These are phyloP conservation scores for Diplodia intermedia DNA, from an alignment of 2,329 filamentous ascomycete genomes.

Conservation along the genomic window DNA sequence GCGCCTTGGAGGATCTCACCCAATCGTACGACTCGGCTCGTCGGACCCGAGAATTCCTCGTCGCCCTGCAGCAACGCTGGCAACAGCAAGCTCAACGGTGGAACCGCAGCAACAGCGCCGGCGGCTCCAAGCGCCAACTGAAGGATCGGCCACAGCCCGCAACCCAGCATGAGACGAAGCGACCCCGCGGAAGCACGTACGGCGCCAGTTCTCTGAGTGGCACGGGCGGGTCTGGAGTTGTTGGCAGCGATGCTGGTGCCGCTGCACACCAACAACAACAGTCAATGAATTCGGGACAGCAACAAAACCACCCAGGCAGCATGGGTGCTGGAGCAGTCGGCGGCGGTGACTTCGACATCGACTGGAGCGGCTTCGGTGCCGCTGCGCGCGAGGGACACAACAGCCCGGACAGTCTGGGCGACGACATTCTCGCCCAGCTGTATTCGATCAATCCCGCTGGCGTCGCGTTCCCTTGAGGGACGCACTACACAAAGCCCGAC, in stretches of 20 bases:
- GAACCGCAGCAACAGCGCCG: neutral
- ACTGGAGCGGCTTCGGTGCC: conserved; percentile 26
- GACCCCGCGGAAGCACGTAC: conserved; percentile 28
- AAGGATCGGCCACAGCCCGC: conserved; percentile 17
- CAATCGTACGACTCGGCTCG: conserved; percentile 31
- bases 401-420: conserved; percentile 29
- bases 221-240: neutral
- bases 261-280: neutral
- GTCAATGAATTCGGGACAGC: neutral
- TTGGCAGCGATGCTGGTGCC: neutral
- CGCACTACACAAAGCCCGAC: neutral
- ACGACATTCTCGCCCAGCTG: conserved; percentile 31
- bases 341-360: conserved; percentile 21
- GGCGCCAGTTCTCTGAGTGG: conserved; percentile 4
- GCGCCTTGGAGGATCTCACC: conserved; percentile 30
- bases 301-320: neutral
- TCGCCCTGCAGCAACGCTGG: conserved; percentile 31
- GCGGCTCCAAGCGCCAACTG: conserved; percentile 24
- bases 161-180: conserved; percentile 24
- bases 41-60: conserved; percentile 30
- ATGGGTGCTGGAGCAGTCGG: neutral
- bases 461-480: conserved; percentile 22
- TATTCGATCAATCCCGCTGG: conserved; percentile 30
- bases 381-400: conserved; percentile 11
- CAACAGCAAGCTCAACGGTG: conserved; percentile 16